Evolutionary conservation across 2,329 filamentous ascomycete species (phyloP).

Genomic region (Botrytis galanthina): DNA sequence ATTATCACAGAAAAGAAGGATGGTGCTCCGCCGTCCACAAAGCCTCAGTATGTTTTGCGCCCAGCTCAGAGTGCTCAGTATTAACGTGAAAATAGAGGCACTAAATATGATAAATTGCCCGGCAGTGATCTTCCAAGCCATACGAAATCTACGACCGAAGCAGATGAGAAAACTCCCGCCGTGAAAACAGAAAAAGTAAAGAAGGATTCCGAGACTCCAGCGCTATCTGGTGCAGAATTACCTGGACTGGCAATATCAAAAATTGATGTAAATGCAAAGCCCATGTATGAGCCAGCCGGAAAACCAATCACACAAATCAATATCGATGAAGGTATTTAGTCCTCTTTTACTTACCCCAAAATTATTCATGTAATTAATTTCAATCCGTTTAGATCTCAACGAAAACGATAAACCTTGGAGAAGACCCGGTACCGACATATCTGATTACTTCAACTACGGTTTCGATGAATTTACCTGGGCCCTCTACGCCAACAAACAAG

Average conservation of each 20-base stretch:
- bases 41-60: slow-evolving; percentile 44
- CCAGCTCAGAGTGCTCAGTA: slow-evolving; percentile 4
- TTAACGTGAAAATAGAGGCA: slow-evolving; percentile 22
- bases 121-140: slow-evolving; percentile 1
- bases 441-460: slow-evolving; percentile 98
- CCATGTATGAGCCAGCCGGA: slow-evolving; percentile 73
- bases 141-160: slow-evolving; percentile 51
- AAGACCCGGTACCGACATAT: slow-evolving; percentile 87
- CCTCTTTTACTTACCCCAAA: neutral
- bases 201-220: slow-evolving; percentile 38
- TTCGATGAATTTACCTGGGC: slow-evolving; percentile 99
- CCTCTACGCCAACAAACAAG: slow-evolving; percentile 86
- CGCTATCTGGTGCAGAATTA: slow-evolving; percentile 48
- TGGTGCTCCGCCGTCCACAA: slow-evolving; percentile 51
- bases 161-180: slow-evolving; percentile 45
- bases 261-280: slow-evolving; percentile 80
- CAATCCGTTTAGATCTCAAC: slow-evolving; percentile 53
- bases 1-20: slow-evolving; percentile 68
- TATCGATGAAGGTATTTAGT: slow-evolving; percentile 60
- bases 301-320: slow-evolving; percentile 77
- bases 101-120: slow-evolving; percentile 41
- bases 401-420: slow-evolving; percentile 94
- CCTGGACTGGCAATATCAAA: slow-evolving; percentile 74
- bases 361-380: slow-evolving; percentile 4
- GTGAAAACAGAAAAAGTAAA: slow-evolving; percentile 48